Evolutionary conservation across 2,329 filamentous ascomycete species (phyloP).

Genomic region (Hymenoscyphus occultus): DNA sequence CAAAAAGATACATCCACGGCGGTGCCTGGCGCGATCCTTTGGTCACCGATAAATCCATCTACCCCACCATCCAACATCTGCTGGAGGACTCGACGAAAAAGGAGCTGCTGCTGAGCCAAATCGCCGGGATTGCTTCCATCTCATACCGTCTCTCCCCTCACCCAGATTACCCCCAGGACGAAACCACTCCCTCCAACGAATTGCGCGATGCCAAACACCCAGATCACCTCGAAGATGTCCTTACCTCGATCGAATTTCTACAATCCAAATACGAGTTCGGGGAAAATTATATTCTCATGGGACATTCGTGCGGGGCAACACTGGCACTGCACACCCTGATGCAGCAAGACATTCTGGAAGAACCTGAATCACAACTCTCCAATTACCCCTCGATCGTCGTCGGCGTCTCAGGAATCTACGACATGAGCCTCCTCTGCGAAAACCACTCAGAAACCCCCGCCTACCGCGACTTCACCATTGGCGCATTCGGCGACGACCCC

Average conservation of each 20-base stretch:
- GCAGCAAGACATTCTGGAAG: conserved; percentile 5
- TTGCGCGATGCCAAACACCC: conserved; percentile 52
- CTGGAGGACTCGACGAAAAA: conserved; percentile 40
- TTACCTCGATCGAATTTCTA: conserved; percentile 49
- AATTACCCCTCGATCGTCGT: conserved; percentile 50
- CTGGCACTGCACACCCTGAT: conserved; percentile 55
- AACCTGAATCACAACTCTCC: neutral
- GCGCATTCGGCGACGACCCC: conserved; percentile 48
- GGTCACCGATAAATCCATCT: conserved; percentile 34
- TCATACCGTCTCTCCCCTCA: conserved; percentile 62
- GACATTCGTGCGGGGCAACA: conserved; percentile 63
- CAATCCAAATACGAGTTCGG: conserved; percentile 45
- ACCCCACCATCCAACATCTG: conserved; percentile 43
- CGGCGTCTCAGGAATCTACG: conserved; percentile 65
- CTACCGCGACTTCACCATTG: conserved; percentile 29
- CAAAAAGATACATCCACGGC: conserved; percentile 47
- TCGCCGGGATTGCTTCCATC: conserved; percentile 62
- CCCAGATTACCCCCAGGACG: conserved; percentile 44
- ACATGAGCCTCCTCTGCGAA: conserved; percentile 42
- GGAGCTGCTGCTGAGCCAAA: conserved; percentile 20
- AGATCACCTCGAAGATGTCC: conserved; percentile 58
- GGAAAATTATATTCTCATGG: conserved; percentile 52
- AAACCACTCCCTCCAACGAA: conserved; percentile 18
- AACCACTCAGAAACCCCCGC: conserved; percentile 17
- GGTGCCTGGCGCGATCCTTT: conserved; percentile 60